Base-by-base conservation (phyloP, 768 basidiomycete genomes). In the Lactarius quietus region DNA sequence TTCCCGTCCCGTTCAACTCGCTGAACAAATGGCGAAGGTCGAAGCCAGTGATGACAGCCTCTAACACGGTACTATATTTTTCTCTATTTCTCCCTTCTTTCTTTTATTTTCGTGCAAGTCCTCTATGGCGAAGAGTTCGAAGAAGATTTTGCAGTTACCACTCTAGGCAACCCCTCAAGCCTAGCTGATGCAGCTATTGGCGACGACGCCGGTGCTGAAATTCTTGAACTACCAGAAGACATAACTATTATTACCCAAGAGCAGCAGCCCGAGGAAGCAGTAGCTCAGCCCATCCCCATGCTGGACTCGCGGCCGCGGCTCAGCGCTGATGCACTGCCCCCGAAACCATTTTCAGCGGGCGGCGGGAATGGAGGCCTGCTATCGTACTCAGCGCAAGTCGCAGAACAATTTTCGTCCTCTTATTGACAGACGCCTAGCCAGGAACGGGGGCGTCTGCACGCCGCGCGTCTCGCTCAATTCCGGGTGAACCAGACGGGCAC, bases 381-480 rank as follows among this genome's bases (percentile, higher is more conserved):
- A 67, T 87, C 82, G 9, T 86, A 84, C 73, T 87, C 83, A 41
- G 86, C 83, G 4, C 87, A 85, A 74, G 83, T 85, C 57, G 86
- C 84, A 17, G 84, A 83, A 68, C 87, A 86, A 72, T 88, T 86
- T 64, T 84, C 85, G 7, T 79, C 85, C 7, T 79, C 85, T 14
- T 86, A 84, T 70, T 84, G 84, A 59, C 86, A 86, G 71, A 86
- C 83, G 9, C 86, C 83, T 1, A 84, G 85, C 65, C 86, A 87
- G 69, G 85, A 86, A 69, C 82, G 84, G 63, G 82, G 81, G 64
- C 79, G 81, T 17, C 41, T 67, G 6, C 61, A 67, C 43, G 60
- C 68, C 55, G 61, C 56, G 5, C 64, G 64, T 35, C 55, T 60
- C n/a, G 67, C 64, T 56, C 64, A 61, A n/a, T 61, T 64, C 15